Base-by-base conservation (phyloP, 2,329 filamentous ascomycete genomes). In the Berkeleyomyces rouxiae region DNA sequence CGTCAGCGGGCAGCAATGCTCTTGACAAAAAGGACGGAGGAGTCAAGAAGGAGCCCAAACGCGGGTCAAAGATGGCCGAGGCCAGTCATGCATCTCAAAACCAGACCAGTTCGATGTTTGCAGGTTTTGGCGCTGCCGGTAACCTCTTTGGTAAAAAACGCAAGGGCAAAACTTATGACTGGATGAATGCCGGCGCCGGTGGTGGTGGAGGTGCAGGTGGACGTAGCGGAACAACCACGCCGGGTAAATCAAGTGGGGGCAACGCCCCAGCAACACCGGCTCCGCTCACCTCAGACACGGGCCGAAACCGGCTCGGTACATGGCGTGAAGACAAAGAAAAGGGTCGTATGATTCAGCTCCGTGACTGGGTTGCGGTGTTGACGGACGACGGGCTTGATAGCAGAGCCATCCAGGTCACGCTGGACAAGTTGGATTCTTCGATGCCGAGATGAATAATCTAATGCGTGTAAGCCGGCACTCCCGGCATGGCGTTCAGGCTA, bases 31-130 rank as follows among this genome's bases (percentile, higher is more conserved):
- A 90, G 72, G 79, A 83, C 3, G 79, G 88, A 60, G 39, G 43
- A 1, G 87, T 86, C 3, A 96, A 96, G 78, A 96, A 96, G 75
- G 90, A 96, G 71, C 89, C 86, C 72, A 87, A 85, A 66, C 80
- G 86, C 67, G 82, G 84, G n/a, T 85, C 89, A 65, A 88, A 87
- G 68, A 81, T 85, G 31, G 87, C 84, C 0, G 89, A 95, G 69
- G 86, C 86, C 16, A 87, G 86, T 67, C 90, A 92, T 67, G 83
- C 85, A 31, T 87, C 86, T 66, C 90, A 92, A 36, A 96, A 96
- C 70, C 79, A 84, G 62, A 96, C 91, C 0, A 88, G 88, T 62
- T 84, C 83, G 66, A 82, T 90, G 76, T 88, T 88, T 66, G 75
- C 77, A 0, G 78, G 80, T 1, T 79, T 90, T 51, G 86, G 86